Base-by-base conservation (phyloP, 2,329 filamentous ascomycete genomes). In the Didymella glomerata region DNA sequence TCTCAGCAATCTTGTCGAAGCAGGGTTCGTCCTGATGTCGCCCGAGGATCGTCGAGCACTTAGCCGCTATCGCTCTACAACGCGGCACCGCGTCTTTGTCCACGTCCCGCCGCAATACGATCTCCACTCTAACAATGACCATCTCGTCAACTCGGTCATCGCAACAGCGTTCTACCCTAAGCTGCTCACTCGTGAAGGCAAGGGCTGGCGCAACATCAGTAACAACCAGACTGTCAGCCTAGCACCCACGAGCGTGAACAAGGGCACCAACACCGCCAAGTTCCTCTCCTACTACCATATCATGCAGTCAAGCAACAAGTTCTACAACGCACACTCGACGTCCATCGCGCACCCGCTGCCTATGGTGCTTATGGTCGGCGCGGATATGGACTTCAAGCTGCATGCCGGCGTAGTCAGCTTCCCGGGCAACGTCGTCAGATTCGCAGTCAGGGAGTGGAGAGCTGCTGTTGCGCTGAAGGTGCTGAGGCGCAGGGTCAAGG, bases 281-380 rank as follows among this genome's bases (percentile, higher is more conserved):
- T 98, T 92, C 88, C 81, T 99, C 44, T 95, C 91, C 0, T 99
- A 97, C 76, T 98, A 98, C 79, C 91, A 96, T 75, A 97, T 98
- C 64, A 96, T 98, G 92, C 93, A 97, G 76, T 90, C 90, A 2
- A 93, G 82, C 80, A 91, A 88, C 84, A 85, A 84, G 61, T 89
- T 90, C 69, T 92, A 94, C 66, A 96, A 97, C 65, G 95, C 95
- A 0, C 93, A 97, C 66, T 62, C 78, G 54, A 68, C 79, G 2
- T 91, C 89, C 11, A 86, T 89, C 1, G 88, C 90, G 1, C 90
- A 96, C 45, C 89, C 93, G 42, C 90, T 97, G 64, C 88, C 93
- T 2, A 70, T 77, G 68, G 62, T 77, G 16, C 80, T 99, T 27
- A 84, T 97, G 51, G 95, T 93, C 59, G 95, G 93, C 34, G 94